Base-by-base conservation (phyloP, 2,329 filamentous ascomycete species). In the Curvularia sp. region DNA sequence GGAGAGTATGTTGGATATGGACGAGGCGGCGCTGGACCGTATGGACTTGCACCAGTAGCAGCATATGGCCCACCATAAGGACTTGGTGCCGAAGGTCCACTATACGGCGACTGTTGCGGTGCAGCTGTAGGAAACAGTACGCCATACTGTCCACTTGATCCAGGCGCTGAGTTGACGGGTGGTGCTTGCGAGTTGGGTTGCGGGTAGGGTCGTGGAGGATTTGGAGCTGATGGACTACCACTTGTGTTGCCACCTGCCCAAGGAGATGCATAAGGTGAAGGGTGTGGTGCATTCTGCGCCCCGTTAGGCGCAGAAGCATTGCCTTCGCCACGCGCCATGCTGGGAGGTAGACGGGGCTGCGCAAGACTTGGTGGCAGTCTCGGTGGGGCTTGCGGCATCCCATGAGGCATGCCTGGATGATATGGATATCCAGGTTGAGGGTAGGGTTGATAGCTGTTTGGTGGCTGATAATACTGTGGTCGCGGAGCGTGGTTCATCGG, bases 251-350 rank as follows among this genome's bases (percentile, higher is more conserved):
- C 72, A 38, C 73, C 73, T 22, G 67, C 74, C 75, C 74, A 77
- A 3, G 75, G 75, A 10, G 75, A 77, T 3, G 73, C 69, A 47
- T 76, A 76, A 13, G 75, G 73, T 8, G 74, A 75, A 20, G 72
- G 67, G 30, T 67, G 64, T 8, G 73, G 65, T 1, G 65, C 68
- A 38, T 64, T 57, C 42, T 72, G 71, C n/a, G 73, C 56, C 30
- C 68, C 62, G 30, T 68, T 57, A 24, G 71, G 59, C 2, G 67
- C 60, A 43, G 67, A 59, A 18, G 71, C 62, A 60, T 63, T 35
- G 66, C 62, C 47, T 69, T 70, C 35, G 59, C 63, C 55, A 22
- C 73, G 71, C 46, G 73, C 70, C 61, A 77, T 70, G 51, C 75
- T 77, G 1, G 75, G 75, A 35, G 75, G 75, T n/a, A 77, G 60